Conservation (phyloP, 768 basidiomycete species). For the Tricholoma saponaceum region DNA sequence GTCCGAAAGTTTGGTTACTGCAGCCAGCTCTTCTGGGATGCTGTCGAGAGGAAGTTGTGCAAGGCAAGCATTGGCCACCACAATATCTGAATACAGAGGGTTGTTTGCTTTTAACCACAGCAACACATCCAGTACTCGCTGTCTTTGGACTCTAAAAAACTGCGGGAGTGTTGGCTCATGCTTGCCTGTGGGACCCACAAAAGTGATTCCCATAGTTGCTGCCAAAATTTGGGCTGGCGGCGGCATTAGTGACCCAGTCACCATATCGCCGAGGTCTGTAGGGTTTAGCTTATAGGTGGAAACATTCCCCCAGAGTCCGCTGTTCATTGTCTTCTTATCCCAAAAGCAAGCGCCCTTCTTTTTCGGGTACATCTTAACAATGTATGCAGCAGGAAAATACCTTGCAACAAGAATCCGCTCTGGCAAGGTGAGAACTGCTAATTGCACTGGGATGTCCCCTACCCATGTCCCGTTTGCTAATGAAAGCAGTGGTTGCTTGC, state of each 20-base stretch:
- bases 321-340: slow-evolving; percentile 10
- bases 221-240: slow-evolving; percentile 17
- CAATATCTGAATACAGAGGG: no score
- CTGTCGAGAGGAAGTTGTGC: no score
- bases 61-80: no score
- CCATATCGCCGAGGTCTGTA: slow-evolving; percentile 16
- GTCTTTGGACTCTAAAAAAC: no score
- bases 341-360: slow-evolving; percentile 5
- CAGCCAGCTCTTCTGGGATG: no score
- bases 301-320: slow-evolving; percentile 30
- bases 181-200: slow-evolving; percentile 1
- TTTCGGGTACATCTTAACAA: slow-evolving; percentile 36
- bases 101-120: no score
- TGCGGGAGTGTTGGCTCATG: no score
- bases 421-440: slow-evolving; percentile 25
- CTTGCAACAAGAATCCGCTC: slow-evolving; percentile 32
- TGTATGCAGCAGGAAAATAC: slow-evolving; percentile 27
- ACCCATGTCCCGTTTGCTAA: slow-evolving; percentile 40
- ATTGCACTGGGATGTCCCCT: slow-evolving; percentile 23
- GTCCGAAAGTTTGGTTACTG: no score
- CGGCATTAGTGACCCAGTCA: slow-evolving; percentile 23
- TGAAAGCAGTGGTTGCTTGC: slow-evolving; percentile 13
- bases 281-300: slow-evolving; percentile 23
- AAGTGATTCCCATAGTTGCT: slow-evolving; percentile 25
- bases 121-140: no score